Percentiles rank a stretch among this genome's conserved stretches.
These are phyloP conservation scores for Neurospora tetrasperma DNA, from an alignment of 495 filamentous ascomycete genomes.

Conservation along the genomic window DNA sequence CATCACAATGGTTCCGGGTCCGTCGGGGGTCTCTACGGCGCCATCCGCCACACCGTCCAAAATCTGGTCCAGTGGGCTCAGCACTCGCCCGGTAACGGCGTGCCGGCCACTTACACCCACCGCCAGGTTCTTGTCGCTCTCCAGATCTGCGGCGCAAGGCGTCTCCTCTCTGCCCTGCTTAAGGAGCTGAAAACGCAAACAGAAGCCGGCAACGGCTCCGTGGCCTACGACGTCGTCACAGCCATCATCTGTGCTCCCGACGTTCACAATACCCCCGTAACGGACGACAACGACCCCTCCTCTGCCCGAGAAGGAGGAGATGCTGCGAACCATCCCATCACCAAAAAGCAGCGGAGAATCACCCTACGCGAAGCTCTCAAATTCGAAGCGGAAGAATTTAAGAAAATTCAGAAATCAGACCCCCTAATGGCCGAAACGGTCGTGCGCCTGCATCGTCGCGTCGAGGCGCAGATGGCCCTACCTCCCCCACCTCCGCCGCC, in stretches of 20 bases:
- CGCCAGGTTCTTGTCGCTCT: slow-evolving; percentile 57
- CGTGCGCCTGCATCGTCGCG: slow-evolving; percentile 65
- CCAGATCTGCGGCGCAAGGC: slow-evolving; percentile 58
- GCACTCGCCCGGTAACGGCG: slow-evolving; percentile 49
- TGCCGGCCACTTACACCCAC: slow-evolving; percentile 70
- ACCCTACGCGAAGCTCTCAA: slow-evolving; percentile 63
- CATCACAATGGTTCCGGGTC: slow-evolving; percentile 22
- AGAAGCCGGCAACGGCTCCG: slow-evolving; percentile 42
- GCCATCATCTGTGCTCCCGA: slow-evolving; percentile 66
- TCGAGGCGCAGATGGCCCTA: slow-evolving; percentile 48
- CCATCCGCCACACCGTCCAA: slow-evolving; percentile 56
- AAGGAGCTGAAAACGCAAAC: slow-evolving; percentile 54
- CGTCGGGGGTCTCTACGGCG: slow-evolving; percentile 49
- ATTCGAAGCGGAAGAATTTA: slow-evolving; percentile 50
- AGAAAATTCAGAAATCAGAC: slow-evolving; percentile 51
- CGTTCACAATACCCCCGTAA: slow-evolving; percentile 20
- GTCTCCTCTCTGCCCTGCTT: slow-evolving; percentile 50
- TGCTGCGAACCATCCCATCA: slow-evolving; percentile 9
- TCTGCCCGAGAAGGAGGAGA: slow-evolving; percentile 15
- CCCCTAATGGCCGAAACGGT: slow-evolving; percentile 53
- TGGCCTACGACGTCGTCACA: slow-evolving; percentile 64
- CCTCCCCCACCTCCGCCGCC: slow-evolving; percentile 21
- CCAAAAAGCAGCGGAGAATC: slow-evolving; percentile 19
- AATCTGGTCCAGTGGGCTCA: slow-evolving; percentile 64
- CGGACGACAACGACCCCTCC: slow-evolving; percentile 21